Evolutionary conservation across 495 filamentous ascomycete genomes (phyloP).

Genomic region (Lophiotrema nucula): DNA sequence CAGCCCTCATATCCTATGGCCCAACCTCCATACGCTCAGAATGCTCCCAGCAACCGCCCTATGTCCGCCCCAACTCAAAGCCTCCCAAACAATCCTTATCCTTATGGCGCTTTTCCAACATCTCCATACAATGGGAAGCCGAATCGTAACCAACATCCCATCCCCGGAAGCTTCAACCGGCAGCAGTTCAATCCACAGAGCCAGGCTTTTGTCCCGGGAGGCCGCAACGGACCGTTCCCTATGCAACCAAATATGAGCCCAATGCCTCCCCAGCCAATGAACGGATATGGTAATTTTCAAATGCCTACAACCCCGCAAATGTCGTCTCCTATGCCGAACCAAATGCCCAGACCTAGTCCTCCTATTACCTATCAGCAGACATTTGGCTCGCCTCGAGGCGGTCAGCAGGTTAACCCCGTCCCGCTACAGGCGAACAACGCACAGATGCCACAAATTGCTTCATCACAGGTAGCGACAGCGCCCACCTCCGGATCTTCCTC

Average conservation of each 20-base stretch:
- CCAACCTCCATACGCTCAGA: slow-evolving; percentile 22
- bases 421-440: slow-evolving; percentile 21
- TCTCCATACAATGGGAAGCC: slow-evolving; percentile 66
- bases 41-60: slow-evolving; percentile 45
- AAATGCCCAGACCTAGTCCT: slow-evolving; percentile 23
- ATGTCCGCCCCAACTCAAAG: slow-evolving; percentile 39
- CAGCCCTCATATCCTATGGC: slow-evolving; percentile 24
- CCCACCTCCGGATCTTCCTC: no score
- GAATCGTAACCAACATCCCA: slow-evolving; percentile 62
- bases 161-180: slow-evolving; percentile 78
- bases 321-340: slow-evolving; percentile 10
- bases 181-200: slow-evolving; percentile 92
- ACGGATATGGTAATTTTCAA: slow-evolving; percentile 18
- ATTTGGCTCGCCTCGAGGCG: slow-evolving; percentile 21
- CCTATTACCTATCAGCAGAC: slow-evolving; percentile 7
- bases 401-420: slow-evolving; percentile 22
- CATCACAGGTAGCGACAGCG: slow-evolving; percentile 33
- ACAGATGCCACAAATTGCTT: slow-evolving; percentile 33
- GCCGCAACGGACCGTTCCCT: slow-evolving; percentile 26
- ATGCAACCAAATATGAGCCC: slow-evolving; percentile 25
- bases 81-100: slow-evolving; percentile 57
- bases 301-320: slow-evolving; percentile 22
- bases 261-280: slow-evolving; percentile 19
- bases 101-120: slow-evolving; percentile 72
- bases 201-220: slow-evolving; percentile 76